Base-by-base conservation (phyloP, 73 alveolate species). In the Breviolum minutum region DNA sequence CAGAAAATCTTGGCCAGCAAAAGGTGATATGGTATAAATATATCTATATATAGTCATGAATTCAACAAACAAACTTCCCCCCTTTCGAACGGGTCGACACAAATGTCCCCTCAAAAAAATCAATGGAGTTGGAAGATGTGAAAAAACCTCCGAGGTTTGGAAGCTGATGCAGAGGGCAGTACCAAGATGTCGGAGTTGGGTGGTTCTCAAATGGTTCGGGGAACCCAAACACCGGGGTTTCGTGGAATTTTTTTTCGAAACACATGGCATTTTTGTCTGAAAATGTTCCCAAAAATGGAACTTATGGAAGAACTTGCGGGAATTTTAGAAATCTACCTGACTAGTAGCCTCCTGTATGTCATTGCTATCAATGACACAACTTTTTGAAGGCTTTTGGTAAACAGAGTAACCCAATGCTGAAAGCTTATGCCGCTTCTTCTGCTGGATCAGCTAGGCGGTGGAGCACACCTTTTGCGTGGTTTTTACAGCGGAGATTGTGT, bases 401-500 rank as follows among this genome's bases (percentile, higher is more conserved):
- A 40, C 54, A 40, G 54, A 40, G 54, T 40, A 40, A 40, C 5
- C 54, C 54, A 9, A 22, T 73, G 82, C 17, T 40, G 14, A 24
- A 7, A 40, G 81, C 40, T 71, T 20, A 1, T 20, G 81, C 32
- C 19, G 30, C 81, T 71, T n/a, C 19, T 8, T 8, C 1, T 61
- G 7, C 48, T 17, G 89, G 70, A 13, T 13, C 89, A n/a, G 27
- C 29, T 8, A 90, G 96, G 96, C 87, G n/a, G 81, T 90, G 63
- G 96, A 90, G 96, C 96, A 90, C 63, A 22, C 73, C 61, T 90
- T 90, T 30, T 90, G 96, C 63, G 76, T 90, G 73, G 96, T 60
- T 20, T 90, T 90, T 26, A 90, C 96, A 16, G 63, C 71, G 63
- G 96, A 90, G 87, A 71, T 90, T 16, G 96, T 63, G 32, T 40